phyloP scores from a whole-genome alignment of 352 stramenopile species.

The Phytophthora tentaculata region DNA sequence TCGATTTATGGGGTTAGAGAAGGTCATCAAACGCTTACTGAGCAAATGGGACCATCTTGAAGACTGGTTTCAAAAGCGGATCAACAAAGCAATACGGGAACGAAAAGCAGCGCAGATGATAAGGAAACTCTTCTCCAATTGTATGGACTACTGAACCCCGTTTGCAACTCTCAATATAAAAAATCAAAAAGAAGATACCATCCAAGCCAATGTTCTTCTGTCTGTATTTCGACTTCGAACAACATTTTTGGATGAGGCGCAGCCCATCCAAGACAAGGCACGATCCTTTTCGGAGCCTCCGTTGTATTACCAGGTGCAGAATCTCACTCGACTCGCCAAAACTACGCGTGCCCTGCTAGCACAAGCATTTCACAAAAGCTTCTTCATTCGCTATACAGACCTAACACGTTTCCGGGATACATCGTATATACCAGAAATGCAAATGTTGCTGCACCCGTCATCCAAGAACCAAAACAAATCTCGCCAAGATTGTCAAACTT shows the following conservation, averaged over 20 bases:
- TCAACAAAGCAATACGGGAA: slow-evolving; percentile 13
- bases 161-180: slow-evolving; percentile 8
- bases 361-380: slow-evolving; percentile 10
- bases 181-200: slow-evolving; percentile 14
- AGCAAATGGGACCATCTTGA: slow-evolving; percentile 19
- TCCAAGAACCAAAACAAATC: slow-evolving; percentile 13
- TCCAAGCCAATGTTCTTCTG: slow-evolving; percentile 15
- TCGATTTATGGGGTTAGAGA: slow-evolving; percentile 13
- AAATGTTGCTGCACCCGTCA: slow-evolving; percentile 16
- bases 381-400: slow-evolving; percentile 16
- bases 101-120: slow-evolving; percentile 4
- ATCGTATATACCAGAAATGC: slow-evolving; percentile 14
- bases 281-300: not conserved
- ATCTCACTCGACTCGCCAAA: not conserved
- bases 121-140: slow-evolving; percentile 5
- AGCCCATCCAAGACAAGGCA: not conserved
- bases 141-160: slow-evolving; percentile 11
- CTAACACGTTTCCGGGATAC: not conserved
- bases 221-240: not conserved
- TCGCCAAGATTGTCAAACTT: slow-evolving; percentile 4
- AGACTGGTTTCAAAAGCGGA: slow-evolving; percentile 20
- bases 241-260: slow-evolving; percentile 9
- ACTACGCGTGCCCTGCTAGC: not conserved
- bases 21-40: slow-evolving; percentile 10
- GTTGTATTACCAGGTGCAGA: not conserved